These are phyloP conservation scores for Leishmania amazonensis DNA, from an alignment of 208 protist genomes.

Conservation along the genomic window DNA sequence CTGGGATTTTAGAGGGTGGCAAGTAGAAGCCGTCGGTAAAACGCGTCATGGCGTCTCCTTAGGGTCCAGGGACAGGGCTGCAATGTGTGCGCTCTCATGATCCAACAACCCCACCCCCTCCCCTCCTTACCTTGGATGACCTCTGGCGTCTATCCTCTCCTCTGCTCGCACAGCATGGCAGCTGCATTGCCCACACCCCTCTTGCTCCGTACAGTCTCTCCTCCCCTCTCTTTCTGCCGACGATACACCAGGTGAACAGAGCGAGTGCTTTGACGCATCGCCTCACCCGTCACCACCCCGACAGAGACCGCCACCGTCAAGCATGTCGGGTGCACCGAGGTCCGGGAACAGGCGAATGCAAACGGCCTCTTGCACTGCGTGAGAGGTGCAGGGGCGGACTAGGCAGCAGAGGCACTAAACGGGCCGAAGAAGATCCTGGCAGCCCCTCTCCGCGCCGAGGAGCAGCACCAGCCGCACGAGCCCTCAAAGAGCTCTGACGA, in stretches of 20 bases:
- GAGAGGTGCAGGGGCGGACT: background rate
- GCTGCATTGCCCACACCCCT: background rate
- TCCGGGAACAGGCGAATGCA: background rate
- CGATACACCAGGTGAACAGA: background rate
- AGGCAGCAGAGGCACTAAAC: background rate
- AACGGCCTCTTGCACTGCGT: background rate
- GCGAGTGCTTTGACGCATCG: background rate
- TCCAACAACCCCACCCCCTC: background rate
- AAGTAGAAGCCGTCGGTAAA: background rate
- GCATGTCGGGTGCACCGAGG: background rate
- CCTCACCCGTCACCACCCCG: background rate
- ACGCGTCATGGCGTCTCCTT: background rate
- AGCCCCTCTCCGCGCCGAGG: background rate
- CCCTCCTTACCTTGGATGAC: background rate
- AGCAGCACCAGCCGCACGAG: too few relatives aligned
- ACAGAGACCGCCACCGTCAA: background rate
- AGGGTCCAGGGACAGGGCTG: background rate
- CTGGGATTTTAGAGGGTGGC: background rate
- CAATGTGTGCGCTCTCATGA: background rate
- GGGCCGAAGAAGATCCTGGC: background rate
- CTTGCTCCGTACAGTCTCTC: background rate
- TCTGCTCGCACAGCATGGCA: background rate
- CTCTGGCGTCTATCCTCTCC: background rate
- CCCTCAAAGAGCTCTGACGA: too few relatives aligned
- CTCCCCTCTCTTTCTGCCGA: background rate